phyloP scores from a whole-genome alignment of 1,284 basidiomycete genomes.

The Rhodotorula sp. region DNA sequence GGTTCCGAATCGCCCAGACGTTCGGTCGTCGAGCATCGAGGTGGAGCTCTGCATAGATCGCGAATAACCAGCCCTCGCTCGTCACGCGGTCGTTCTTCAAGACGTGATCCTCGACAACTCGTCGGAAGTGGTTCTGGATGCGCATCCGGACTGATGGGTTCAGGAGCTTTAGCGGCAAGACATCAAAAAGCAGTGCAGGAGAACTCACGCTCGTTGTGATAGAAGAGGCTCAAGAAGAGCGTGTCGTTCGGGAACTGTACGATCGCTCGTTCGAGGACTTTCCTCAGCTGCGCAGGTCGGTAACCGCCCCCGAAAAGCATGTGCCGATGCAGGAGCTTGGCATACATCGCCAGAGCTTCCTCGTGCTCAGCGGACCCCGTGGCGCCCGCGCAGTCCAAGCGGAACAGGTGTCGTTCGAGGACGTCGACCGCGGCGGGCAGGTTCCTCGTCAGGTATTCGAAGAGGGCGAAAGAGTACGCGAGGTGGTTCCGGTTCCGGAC shows the following conservation, averaged over 20 bases:
- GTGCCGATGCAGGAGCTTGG: slow-evolving; percentile 66
- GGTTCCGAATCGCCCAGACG: slow-evolving; percentile 38
- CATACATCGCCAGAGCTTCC: slow-evolving; percentile 60
- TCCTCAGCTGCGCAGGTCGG: slow-evolving; percentile 62
- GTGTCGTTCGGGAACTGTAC: slow-evolving; percentile 68
- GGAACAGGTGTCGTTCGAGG: slow-evolving; percentile 53
- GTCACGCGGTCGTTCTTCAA: slow-evolving; percentile 63
- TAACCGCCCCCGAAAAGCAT: slow-evolving; percentile 59
- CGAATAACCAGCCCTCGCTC: slow-evolving; percentile 45
- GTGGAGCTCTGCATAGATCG: slow-evolving; percentile 47
- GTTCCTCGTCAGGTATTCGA: slow-evolving; percentile 44
- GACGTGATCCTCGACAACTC: slow-evolving; percentile 61
- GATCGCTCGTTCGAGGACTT: slow-evolving; percentile 60
- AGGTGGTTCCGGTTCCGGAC: slow-evolving; percentile 43
- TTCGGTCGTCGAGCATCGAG: slow-evolving; percentile 39
- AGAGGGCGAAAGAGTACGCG: slow-evolving; percentile 40
- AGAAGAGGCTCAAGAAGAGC: slow-evolving; percentile 68
- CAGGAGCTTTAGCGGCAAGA: slow-evolving; percentile 54
- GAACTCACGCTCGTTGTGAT: slow-evolving; percentile 72
- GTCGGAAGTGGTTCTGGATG: slow-evolving; percentile 64
- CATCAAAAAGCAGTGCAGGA: slow-evolving; percentile 27
- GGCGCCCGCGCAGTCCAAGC: slow-evolving; percentile 39
- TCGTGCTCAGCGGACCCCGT: slow-evolving; percentile 56
- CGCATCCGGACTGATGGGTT: slow-evolving; percentile 46
- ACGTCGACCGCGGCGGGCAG: slow-evolving; percentile 54